phyloP scores from a whole-genome alignment of 2,329 filamentous ascomycete species.

The Alternaria brassicae region DNA sequence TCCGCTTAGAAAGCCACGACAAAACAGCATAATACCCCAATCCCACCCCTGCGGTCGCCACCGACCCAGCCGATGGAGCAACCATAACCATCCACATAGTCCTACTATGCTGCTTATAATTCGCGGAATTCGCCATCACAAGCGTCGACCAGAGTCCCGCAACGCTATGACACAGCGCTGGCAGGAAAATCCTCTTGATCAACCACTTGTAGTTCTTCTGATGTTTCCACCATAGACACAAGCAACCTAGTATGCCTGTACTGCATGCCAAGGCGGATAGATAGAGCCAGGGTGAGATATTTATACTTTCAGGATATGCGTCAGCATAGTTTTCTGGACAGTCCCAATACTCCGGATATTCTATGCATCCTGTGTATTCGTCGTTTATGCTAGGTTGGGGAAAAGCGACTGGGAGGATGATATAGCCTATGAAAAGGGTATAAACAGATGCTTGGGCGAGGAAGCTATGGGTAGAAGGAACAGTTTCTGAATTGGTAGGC shows the following conservation, averaged over 20 bases:
- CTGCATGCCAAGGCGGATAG: constrained; percentile 55
- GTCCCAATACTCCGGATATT: constrained; percentile 19
- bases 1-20: constrained; percentile 42
- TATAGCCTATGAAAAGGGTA: constrained; percentile 62
- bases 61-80: constrained; percentile 30
- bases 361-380: constrained; percentile 20
- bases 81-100: constrained; percentile 54
- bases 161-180: constrained; percentile 54
- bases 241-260: constrained; percentile 52
- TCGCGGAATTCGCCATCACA: constrained; percentile 59
- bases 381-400: constrained; percentile 46
- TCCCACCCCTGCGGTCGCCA: constrained; percentile 2
- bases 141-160: constrained; percentile 61
- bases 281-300: constrained; percentile 54
- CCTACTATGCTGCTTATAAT: constrained; percentile 50
- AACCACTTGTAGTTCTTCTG: constrained; percentile 63
- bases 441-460: constrained; percentile 56
- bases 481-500: constrained; percentile 43
- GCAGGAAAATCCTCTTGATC: constrained; percentile 60
- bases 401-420: constrained; percentile 62
- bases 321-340: background rate
- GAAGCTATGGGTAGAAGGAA: constrained; percentile 58
- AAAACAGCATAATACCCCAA: constrained; percentile 49
- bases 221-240: constrained; percentile 56
- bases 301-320: constrained; percentile 40